These are phyloP conservation scores for Cadophora sp. DNA, from an alignment of 2,329 filamentous ascomycete species.

Conservation along the genomic window DNA sequence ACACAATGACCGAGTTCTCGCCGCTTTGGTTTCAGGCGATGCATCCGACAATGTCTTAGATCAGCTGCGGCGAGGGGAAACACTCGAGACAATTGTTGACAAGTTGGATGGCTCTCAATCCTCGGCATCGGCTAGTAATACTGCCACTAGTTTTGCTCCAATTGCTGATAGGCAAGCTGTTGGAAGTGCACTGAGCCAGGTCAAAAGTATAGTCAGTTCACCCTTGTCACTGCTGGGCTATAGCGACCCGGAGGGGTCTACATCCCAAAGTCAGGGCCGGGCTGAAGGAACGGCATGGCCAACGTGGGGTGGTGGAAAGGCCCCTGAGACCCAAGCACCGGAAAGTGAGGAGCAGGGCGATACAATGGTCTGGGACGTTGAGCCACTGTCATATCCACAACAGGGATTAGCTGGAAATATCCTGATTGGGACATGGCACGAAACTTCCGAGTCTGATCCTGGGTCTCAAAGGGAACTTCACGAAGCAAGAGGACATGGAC, in stretches of 20 bases:
- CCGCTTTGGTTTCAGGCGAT: constrained; percentile 53
- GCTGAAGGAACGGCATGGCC: constrained; percentile 24
- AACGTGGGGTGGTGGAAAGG: constrained; percentile 20
- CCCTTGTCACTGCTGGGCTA: constrained; percentile 52
- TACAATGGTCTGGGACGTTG: constrained; percentile 43
- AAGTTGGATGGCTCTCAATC: constrained; percentile 54
- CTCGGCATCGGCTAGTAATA: constrained; percentile 37
- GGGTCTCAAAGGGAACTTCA: constrained; percentile 26
- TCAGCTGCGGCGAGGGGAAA: constrained; percentile 60
- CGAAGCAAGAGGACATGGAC: constrained; percentile 51
- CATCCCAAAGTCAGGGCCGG: constrained; percentile 31
- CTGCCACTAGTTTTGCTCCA: constrained; percentile 38
- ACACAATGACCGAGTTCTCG: constrained; percentile 61
- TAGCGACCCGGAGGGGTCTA: constrained; percentile 52
- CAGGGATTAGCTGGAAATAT: constrained; percentile 50
- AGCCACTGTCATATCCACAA: constrained; percentile 45
- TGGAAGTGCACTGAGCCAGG: constrained; percentile 37
- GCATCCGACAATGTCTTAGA: constrained; percentile 55
- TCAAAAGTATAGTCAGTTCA: constrained; percentile 54
- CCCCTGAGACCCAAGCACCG: background rate
- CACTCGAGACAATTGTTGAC: constrained; percentile 61
- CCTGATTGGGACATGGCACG: constrained; percentile 50
- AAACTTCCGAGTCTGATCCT: constrained; percentile 21
- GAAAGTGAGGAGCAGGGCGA: constrained; percentile 29
- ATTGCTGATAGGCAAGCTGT: constrained; percentile 48